phyloP scores from a whole-genome alignment of 1,284 basidiomycete genomes.

The Schizophyllum amplum region DNA sequence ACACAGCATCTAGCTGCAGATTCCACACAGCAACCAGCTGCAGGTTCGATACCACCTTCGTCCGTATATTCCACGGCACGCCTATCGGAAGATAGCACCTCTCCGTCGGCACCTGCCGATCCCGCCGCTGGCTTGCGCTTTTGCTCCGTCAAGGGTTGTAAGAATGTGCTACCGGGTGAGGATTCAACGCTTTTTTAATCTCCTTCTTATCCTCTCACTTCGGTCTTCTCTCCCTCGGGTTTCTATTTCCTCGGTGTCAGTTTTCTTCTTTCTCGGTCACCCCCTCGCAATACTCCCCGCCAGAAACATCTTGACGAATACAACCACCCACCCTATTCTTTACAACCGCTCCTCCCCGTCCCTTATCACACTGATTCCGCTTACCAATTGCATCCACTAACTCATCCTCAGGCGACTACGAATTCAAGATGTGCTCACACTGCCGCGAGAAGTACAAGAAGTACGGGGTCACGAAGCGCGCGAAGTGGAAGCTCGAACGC shows the following conservation, averaged over 20 bases:
- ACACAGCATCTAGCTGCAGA: neutral
- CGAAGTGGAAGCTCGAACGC: slow-evolving; percentile 43
- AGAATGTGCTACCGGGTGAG: slow-evolving; percentile 22
- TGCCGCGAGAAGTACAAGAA: slow-evolving; percentile 41
- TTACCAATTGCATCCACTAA: slow-evolving; percentile 8
- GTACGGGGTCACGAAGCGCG: slow-evolving; percentile 47
- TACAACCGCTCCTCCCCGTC: neutral
- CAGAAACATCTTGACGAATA: no score
- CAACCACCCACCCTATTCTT: neutral
- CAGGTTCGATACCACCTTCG: no score
- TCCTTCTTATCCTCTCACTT: neutral
- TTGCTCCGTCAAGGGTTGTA: slow-evolving; percentile 51
- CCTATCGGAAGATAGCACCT: no score
- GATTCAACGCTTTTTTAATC: neutral
- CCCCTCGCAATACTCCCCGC: neutral
- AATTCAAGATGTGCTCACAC: slow-evolving; percentile 47
- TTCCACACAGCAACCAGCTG: neutral
- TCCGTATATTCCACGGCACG: no score
- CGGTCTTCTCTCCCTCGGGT: neutral
- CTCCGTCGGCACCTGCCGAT: slow-evolving; percentile 2
- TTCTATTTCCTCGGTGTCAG: neutral
- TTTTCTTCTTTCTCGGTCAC: neutral
- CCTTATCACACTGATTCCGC: neutral
- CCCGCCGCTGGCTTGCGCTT: slow-evolving; percentile 22
- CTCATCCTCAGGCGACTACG: slow-evolving; percentile 25